Conservation (phyloP, 1,139 yeast species). For the Candida neerlandica region DNA sequence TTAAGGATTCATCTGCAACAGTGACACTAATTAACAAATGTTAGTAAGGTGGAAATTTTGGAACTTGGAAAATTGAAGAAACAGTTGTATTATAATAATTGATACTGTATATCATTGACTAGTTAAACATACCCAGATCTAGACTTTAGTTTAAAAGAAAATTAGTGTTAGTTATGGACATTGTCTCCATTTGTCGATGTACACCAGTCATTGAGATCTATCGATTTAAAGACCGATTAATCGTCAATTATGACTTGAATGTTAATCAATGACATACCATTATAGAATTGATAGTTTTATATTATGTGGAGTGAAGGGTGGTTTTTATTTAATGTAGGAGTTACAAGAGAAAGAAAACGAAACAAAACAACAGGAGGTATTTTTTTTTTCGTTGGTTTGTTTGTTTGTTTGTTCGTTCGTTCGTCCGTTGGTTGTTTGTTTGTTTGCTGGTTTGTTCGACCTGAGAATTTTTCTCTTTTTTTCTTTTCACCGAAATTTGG, state of each 20-base stretch:
- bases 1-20: constrained; percentile 91
- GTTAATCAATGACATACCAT: constrained; percentile 2
- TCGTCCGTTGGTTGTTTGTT: not conserved
- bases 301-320: constrained; percentile 2
- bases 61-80: constrained; percentile 19
- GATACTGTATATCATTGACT: not conserved
- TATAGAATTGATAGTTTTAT: constrained; percentile 3
- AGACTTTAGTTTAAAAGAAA: constrained; percentile 38
- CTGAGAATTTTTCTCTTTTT: not conserved
- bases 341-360: not conserved
- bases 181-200: not conserved
- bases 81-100: not conserved
- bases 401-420: constrained; percentile 1
- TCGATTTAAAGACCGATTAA: too few species aligned
- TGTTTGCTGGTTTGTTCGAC: constrained; percentile 1
- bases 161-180: constrained; percentile 19
- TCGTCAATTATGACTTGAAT: not conserved
- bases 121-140: constrained; percentile 63
- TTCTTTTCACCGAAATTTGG: not conserved
- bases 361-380: not conserved
- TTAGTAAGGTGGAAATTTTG: not conserved
- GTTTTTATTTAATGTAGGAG: not conserved
- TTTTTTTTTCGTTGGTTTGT: constrained; percentile 1
- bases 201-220: not conserved
- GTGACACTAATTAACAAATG: constrained; percentile 60